Evolutionary conservation across 148 eudicot genomes (phyloP), one percentile per base, ranked within the genome.

Genomic region (Camellia japonica): DNA sequence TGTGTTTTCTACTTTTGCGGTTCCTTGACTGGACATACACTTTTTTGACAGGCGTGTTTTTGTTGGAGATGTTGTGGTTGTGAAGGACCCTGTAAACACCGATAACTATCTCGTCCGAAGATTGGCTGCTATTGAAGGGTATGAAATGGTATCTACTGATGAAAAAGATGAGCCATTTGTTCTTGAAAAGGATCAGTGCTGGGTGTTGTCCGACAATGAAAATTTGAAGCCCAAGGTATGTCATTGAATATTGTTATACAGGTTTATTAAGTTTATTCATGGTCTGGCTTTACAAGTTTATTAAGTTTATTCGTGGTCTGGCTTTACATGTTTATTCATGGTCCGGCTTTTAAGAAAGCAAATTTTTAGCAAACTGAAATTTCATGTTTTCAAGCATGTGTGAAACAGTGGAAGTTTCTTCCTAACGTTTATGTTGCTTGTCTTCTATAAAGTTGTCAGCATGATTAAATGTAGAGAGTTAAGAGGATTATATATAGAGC

Each of bases 141-240:
- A 89, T 82, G 99, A 93, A 90, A 95, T 95, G 99, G 95, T 84
- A 23, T 92, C 99, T 7, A 92, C 84, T 70, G 97, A 93, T 81
- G 98, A 92, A 81, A 92, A 93, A 73, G 99, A 95, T 42, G 94
- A 95, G 75, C 95, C 99, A 74, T 95, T 95, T 71, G 82, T 93
- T 80, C 94, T 95, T 73, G 91, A 95, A 43, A 83, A 90, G 84
- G 87, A 92, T 81, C 86, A 95, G 79, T 95, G 99, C 83, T 95
- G 99, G 97, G 97, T 93, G 76, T 68, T 95, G 70, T 83, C 97
- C 4, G 99, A 95, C 83, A 95, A 95, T 84, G 93, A 91, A 77
- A 85, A 78, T 59, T 70, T 95, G 82, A 89, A 90, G 86, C 92
- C 95, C 61, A 90, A 93, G 97, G 97, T 95, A 85, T 65, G 11